Conservation (phyloP, 2,329 filamentous ascomycete species). For the Botrytis porri region DNA sequence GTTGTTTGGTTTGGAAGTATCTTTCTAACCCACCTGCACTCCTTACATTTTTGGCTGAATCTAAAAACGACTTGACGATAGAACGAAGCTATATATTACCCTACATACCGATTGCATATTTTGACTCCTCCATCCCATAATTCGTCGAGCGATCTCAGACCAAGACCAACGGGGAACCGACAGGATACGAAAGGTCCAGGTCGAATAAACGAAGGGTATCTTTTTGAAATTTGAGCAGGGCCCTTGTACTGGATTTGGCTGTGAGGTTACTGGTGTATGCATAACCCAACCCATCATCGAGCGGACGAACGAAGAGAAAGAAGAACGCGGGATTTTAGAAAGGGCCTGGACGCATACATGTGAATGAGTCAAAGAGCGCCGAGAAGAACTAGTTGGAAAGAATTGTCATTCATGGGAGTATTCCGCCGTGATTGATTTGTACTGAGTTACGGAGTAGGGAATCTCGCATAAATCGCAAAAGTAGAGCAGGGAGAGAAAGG, state of each 20-base stretch:
- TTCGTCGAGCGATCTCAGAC: neutral
- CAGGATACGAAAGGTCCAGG: conserved; percentile 10
- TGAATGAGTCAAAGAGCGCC: neutral
- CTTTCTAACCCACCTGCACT: neutral
- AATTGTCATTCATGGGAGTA: neutral
- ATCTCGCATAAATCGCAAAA: neutral
- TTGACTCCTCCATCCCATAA: neutral
- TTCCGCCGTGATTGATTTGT: neutral
- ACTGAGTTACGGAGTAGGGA: neutral
- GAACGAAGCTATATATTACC: neutral
- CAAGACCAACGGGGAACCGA: conserved; percentile 1
- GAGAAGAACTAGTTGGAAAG: neutral
- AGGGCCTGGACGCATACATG: neutral
- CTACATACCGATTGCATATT: neutral
- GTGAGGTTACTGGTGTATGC: conserved; percentile 5
- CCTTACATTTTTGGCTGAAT: conserved; percentile 8
- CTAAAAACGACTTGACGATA: conserved; percentile 1
- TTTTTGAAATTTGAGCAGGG: neutral
- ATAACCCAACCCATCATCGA: neutral
- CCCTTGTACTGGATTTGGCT: conserved; percentile 11
- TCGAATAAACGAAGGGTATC: conserved; percentile 1
- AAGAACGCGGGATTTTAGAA: neutral
- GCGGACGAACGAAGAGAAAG: conserved; percentile 9
- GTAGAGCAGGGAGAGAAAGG: neutral
- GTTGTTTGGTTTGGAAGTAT: neutral